These are phyloP conservation scores for Ogataea degrootiae DNA, from an alignment of 805 yeast species.

Conservation along the genomic window DNA sequence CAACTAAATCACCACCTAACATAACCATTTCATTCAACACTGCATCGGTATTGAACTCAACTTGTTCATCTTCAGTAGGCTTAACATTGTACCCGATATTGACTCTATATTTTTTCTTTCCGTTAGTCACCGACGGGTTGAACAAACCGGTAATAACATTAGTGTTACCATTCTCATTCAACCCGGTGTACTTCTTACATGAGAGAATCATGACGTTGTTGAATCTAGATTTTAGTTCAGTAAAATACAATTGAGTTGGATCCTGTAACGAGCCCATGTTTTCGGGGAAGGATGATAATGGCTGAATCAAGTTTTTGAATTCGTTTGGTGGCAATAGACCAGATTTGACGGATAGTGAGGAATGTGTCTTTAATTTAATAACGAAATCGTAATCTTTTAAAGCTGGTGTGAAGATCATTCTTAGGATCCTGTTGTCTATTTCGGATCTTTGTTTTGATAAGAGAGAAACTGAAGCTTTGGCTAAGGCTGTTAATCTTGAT, in stretches of 20 bases:
- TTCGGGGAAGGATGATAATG: constrained; percentile 38
- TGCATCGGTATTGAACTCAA: constrained; percentile 65
- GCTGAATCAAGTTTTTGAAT: constrained; percentile 54
- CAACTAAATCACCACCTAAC: constrained; percentile 62
- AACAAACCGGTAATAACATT: constrained; percentile 77
- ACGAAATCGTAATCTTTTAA: constrained; percentile 80
- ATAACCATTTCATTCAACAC: constrained; percentile 66
- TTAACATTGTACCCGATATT: constrained; percentile 69
- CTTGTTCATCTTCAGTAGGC: constrained; percentile 50
- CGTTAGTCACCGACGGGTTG: constrained; percentile 53
- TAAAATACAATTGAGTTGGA: constrained; percentile 53
- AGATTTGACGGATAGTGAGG: constrained; percentile 38
- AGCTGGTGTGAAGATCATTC: constrained; percentile 72
- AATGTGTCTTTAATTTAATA: constrained; percentile 45
- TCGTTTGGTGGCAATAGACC: constrained; percentile 53
- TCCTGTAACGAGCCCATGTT: constrained; percentile 38
- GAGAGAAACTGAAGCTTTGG: constrained; percentile 66
- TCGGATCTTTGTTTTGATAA: constrained; percentile 34
- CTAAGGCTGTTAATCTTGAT: constrained; percentile 79
- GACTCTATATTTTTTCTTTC: constrained; percentile 68
- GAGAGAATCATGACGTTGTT: constrained; percentile 70
- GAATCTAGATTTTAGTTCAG: constrained; percentile 59
- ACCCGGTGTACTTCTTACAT: constrained; percentile 48
- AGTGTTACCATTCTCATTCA: constrained; percentile 41
- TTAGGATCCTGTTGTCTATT: constrained; percentile 35